Evolutionary conservation across 2,329 filamentous ascomycete genomes (phyloP), one percentile per base, ranked within the genome.

Genomic region (Fusarium anguioides): DNA sequence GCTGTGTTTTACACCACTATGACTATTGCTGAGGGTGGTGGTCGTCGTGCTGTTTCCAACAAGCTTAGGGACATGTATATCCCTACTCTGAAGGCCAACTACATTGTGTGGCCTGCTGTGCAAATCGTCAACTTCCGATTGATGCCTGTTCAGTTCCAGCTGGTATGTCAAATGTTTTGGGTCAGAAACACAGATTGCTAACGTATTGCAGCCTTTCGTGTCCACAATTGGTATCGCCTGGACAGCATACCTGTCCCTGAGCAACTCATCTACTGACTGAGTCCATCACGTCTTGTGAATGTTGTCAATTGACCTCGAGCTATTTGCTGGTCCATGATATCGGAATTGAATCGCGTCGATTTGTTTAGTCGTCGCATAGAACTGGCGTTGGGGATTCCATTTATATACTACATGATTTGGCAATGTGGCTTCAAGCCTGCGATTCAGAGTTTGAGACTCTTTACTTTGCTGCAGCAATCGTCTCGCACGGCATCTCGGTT

Each of bases 111-210:
- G 96, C 96, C 96, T 23, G 88, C 92, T 8, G 96, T 99, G 41
- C 96, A 99, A 81, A 89, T 98, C 66, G 87, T 99, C 81, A 99
- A 99, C 83, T 99, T 99, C 82, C 88, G 95, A 27, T 77, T 98
- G 71, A 93, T 99, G 84, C 96, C 96, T 15, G 90, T 98, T 51
- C 94, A 97, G 76, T 97, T 96, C 78, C 96, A 99, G 80, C 91
- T 99, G 80, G 94, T 97, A 81, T 84, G 93, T 87, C 17, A 3
- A 31, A 2, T 15, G 4, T 6, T 10, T 14, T 3, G 3, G 7
- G 10, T 8, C 2, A 7, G 10, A 7, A 8, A 39, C 9, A 6
- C 14, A 17, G 3, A 21, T 44, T 29, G 17, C 64, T 74, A 56
- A 73, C 39, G 1, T 33, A 5, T n/a, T 40, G 4, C 31, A 97